A percentile compares a stretch with the other conserved stretches of the same genome.
Evolutionary conservation across 140 eudicot species (phyloP).

Genomic region (Stevia rebaudiana): DNA sequence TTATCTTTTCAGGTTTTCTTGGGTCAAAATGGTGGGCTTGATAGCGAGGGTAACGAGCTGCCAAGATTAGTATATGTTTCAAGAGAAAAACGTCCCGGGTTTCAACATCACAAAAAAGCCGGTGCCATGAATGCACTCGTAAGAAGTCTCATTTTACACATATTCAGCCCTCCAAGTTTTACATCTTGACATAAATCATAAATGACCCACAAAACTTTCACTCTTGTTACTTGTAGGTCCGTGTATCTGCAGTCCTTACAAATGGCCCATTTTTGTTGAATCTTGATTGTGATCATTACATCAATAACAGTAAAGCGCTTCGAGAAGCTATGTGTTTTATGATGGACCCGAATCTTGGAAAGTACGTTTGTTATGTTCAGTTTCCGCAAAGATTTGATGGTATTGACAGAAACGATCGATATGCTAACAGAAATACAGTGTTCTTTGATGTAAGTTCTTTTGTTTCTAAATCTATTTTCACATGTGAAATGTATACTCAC

Average conservation of each 20-base stretch:
- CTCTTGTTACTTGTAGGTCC: slow-evolving; percentile 57
- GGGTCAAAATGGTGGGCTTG: slow-evolving; percentile 98
- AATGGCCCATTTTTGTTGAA: slow-evolving; percentile 97
- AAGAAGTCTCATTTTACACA: slow-evolving; percentile 25
- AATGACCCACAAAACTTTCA: slow-evolving; percentile 3
- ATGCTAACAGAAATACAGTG: slow-evolving; percentile 97
- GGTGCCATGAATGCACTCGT: slow-evolving; percentile 99
- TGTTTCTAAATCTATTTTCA: not conserved
- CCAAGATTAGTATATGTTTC: slow-evolving; percentile 94
- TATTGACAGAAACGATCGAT: slow-evolving; percentile 92
- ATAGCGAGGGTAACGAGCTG: slow-evolving; percentile 86
- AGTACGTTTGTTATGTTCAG: slow-evolving; percentile 97
- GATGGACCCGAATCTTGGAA: slow-evolving; percentile 99
- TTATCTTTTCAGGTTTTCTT: slow-evolving; percentile 64
- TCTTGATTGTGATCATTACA: slow-evolving; percentile 99
- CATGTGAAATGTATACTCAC: not conserved
- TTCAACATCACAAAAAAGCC: slow-evolving; percentile 98
- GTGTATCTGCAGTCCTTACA: slow-evolving; percentile 98
- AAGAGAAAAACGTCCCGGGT: slow-evolving; percentile 99
- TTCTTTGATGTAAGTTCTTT: slow-evolving; percentile 87
- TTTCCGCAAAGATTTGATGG: slow-evolving; percentile 99
- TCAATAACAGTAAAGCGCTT: slow-evolving; percentile 93
- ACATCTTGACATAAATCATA: slow-evolving; percentile 2
- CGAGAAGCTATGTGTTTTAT: slow-evolving; percentile 99
- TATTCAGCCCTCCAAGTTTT: not conserved